Percentiles rank a stretch among this genome's conserved stretches.
Evolutionary conservation across 495 filamentous ascomycete species (phyloP).

Genomic region (Penicillium coprophilum): DNA sequence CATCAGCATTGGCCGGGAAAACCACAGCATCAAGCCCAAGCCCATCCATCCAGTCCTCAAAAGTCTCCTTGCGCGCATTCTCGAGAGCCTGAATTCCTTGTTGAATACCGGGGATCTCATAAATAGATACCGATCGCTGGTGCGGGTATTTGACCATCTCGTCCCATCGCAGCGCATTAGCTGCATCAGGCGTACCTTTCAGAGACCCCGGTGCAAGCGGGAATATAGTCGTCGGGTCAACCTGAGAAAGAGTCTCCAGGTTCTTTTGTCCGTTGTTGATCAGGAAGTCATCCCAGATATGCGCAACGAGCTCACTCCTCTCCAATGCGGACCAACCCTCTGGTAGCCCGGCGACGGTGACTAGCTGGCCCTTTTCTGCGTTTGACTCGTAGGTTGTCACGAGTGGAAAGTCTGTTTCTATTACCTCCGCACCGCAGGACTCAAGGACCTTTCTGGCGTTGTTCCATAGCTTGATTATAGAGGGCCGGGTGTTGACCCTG

Average conservation of each 20-base stretch:
- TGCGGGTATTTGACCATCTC: constrained; percentile 38
- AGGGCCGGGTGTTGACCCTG: constrained; percentile 28
- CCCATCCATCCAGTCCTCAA: constrained; percentile 38
- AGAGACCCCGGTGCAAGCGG: constrained; percentile 35
- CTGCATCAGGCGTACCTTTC: constrained; percentile 30
- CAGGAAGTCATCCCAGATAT: constrained; percentile 40
- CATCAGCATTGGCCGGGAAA: constrained; percentile 36
- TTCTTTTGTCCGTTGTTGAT: constrained; percentile 27
- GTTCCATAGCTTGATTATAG: constrained; percentile 36
- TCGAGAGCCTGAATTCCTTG: constrained; percentile 33
- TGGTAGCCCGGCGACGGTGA: constrained; percentile 34
- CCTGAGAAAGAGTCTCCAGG: constrained; percentile 25
- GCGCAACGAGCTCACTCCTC: constrained; percentile 34
- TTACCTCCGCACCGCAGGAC: constrained; percentile 32
- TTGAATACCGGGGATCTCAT: constrained; percentile 26
- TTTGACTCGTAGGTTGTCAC: constrained; percentile 35
- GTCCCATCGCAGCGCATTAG: constrained; percentile 32
- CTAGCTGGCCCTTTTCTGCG: constrained; percentile 28
- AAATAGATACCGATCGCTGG: constrained; percentile 26
- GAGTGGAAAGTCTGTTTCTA: constrained; percentile 37
- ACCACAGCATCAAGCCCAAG: constrained; percentile 36
- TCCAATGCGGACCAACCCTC: constrained; percentile 35
- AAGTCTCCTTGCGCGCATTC: constrained; percentile 30
- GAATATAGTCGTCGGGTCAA: constrained; percentile 35
- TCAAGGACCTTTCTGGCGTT: constrained; percentile 25